Evolutionary conservation across 2,329 filamentous ascomycete genomes (phyloP).

Genomic region (Colletotrichum tabaci): DNA sequence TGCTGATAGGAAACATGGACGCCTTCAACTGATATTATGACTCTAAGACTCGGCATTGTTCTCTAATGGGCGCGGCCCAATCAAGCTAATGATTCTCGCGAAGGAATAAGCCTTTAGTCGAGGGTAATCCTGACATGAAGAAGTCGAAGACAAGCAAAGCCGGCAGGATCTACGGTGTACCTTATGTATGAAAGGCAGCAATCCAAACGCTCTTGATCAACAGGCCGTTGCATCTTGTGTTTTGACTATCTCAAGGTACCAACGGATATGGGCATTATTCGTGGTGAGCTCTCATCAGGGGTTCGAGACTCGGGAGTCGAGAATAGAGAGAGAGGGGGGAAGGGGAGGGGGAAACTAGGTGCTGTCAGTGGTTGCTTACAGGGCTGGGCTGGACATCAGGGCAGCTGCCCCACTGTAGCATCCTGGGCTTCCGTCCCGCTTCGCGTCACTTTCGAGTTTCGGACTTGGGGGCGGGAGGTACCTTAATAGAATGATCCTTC

Average conservation of each 20-base stretch:
- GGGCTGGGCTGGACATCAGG: not conserved
- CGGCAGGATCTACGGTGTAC: not conserved
- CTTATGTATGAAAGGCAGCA: not conserved
- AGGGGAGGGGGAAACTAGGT: slow-evolving; percentile 6
- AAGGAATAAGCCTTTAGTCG: not conserved
- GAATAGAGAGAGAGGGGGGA: not conserved
- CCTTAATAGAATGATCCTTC: slow-evolving; percentile 23
- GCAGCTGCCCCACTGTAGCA: slow-evolving; percentile 33
- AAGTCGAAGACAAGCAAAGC: not conserved
- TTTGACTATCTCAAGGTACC: slow-evolving; percentile 1
- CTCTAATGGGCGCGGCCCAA: not conserved
- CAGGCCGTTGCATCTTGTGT: slow-evolving; percentile 15
- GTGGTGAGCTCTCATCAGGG: slow-evolving; percentile 7
- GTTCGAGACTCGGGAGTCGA: slow-evolving; percentile 6
- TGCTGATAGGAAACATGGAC: slow-evolving; percentile 11
- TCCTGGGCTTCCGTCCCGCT: slow-evolving; percentile 37
- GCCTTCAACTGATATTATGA: not conserved
- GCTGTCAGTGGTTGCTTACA: slow-evolving; percentile 26
- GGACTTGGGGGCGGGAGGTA: slow-evolving; percentile 35
- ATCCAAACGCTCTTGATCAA: slow-evolving; percentile 9
- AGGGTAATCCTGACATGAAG: not conserved
- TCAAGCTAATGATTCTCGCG: not conserved
- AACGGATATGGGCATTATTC: not conserved
- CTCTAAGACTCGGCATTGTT: not conserved
- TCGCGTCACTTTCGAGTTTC: slow-evolving; percentile 42